Evolutionary conservation across 2,329 filamentous ascomycete species (phyloP).

Genomic region (Fusarium virguliforme): DNA sequence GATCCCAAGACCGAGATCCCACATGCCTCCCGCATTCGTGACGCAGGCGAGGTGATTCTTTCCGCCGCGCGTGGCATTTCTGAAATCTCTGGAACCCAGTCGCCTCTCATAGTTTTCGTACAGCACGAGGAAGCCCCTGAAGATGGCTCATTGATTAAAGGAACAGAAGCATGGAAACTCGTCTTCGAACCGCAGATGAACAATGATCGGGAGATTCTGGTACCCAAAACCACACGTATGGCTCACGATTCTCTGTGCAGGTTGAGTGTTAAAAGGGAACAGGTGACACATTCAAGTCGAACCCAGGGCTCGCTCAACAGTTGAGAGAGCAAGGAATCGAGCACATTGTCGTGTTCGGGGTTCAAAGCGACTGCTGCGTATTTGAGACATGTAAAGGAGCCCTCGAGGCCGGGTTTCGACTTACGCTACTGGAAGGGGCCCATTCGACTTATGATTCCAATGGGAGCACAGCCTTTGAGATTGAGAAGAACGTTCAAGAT

Average conservation of each 20-base stretch:
- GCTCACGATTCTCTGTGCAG: background rate
- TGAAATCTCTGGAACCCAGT: background rate
- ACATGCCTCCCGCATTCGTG: conserved; percentile 21
- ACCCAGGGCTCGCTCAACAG: conserved; percentile 11
- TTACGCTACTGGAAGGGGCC: conserved; percentile 30
- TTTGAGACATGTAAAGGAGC: conserved; percentile 34
- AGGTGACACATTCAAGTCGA: conserved; percentile 35
- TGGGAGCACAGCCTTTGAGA: conserved; percentile 14
- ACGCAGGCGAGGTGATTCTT: conserved; percentile 22
- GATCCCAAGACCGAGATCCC: conserved; percentile 25
- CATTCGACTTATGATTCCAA: conserved; percentile 33
- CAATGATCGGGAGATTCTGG: conserved; percentile 15
- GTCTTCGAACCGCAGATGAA: conserved; percentile 16
- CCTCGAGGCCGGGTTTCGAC: conserved; percentile 28
- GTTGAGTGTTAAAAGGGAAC: background rate
- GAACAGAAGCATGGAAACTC: conserved; percentile 24
- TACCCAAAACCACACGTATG: conserved; percentile 27
- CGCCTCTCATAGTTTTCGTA: conserved; percentile 30
- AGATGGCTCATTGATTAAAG: conserved; percentile 20
- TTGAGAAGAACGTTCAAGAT: conserved; percentile 21
- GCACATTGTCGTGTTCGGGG: conserved; percentile 29
- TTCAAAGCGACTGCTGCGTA: conserved; percentile 39
- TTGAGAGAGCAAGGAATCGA: conserved; percentile 21
- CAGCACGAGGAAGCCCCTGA: conserved; percentile 33
- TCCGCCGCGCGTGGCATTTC: conserved; percentile 1